Evolutionary conservation across 73 alveolate species (phyloP).

Genomic region (Stentor coeruleus): DNA sequence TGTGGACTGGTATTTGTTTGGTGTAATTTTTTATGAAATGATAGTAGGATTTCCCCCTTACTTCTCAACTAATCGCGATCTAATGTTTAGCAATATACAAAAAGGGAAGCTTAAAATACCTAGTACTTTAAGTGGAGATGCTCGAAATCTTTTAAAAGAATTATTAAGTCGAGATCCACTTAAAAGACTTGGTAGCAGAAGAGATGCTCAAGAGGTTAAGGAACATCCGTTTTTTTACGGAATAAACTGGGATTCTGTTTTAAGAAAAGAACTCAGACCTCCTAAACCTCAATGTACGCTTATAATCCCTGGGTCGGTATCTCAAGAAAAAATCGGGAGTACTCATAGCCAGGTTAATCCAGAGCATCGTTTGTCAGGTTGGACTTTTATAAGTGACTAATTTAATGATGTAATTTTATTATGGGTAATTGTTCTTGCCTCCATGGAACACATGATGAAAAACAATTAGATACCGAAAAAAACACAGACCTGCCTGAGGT

Average conservation of each 20-base stretch:
- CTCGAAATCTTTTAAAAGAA: slow-evolving; percentile 61
- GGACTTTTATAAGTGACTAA: not conserved
- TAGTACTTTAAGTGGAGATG: slow-evolving; percentile 61
- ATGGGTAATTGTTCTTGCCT: not conserved
- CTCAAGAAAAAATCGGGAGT: not conserved
- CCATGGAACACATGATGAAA: not conserved
- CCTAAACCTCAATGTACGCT: not conserved
- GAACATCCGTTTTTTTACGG: slow-evolving; percentile 86
- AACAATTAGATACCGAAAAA: not conserved
- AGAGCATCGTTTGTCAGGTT: not conserved
- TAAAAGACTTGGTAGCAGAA: slow-evolving; percentile 15
- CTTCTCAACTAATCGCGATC: slow-evolving; percentile 76
- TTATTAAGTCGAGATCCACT: not conserved
- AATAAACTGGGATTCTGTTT: slow-evolving; percentile 90
- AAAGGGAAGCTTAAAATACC: slow-evolving; percentile 86
- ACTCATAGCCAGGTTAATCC: not conserved
- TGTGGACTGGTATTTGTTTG: slow-evolving; percentile 93
- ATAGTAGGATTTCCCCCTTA: slow-evolving; percentile 87
- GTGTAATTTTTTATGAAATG: slow-evolving; percentile 91
- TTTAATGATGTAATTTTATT: too few relatives aligned
- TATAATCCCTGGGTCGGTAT: not conserved
- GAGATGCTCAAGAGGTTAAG: slow-evolving; percentile 59
- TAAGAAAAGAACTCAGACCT: slow-evolving; percentile 72
- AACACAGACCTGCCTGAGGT: not conserved
- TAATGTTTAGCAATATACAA: slow-evolving; percentile 81